Base-by-base conservation (phyloP, 371 early-diverging fungal genomes). In the Lichtheimia corymbifera region DNA sequence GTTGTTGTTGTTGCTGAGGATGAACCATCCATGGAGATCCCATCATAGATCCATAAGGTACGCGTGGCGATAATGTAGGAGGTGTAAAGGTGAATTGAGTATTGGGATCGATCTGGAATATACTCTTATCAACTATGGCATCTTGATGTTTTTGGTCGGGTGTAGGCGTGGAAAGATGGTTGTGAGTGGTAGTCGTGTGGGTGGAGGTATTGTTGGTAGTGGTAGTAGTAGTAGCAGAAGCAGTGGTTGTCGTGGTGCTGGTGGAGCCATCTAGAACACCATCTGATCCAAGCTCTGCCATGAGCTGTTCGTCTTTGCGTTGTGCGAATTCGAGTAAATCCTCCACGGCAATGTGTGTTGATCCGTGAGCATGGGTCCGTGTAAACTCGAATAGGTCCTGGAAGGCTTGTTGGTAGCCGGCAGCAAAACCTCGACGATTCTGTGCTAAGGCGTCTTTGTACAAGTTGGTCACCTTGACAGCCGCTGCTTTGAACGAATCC, bases 321-420 rank as follows among this genome's bases (percentile, higher is more conserved):
- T 83, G 68, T 35, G 84, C 79, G 66, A 84, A 88, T 5, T 59
- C 50, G 1, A 86, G 67, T 28, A 88, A 70, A 55, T 88, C 86
- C 55, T 80, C 73, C 18, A 86, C 77, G 14, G 83, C 77, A 17
- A 88, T 64, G 50, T 62, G 65, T 3, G 79, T 80, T 53, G 71
- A 72, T 28, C 71, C 71, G 14, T 50, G 63, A 20, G 81, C 75
- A 40, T 85, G 84, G 11, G 73, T 72, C 5, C 73, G 64, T 47
- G 89, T 73, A 60, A 88, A 87, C 24, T 79, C 78, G 64, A 82
- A 76, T 12, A 92, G 63, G 74, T 92, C 90, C 68, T 83, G 85
- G 25, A 92, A 63, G 17, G 88, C 88, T 53, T 89, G 86, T 58
- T 83, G 83, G 68, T 90, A 92, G n/a, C 92, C 92, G 15, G 79